phyloP scores from a whole-genome alignment of 1,139 yeast genomes.

The Taiozyma sp. region DNA sequence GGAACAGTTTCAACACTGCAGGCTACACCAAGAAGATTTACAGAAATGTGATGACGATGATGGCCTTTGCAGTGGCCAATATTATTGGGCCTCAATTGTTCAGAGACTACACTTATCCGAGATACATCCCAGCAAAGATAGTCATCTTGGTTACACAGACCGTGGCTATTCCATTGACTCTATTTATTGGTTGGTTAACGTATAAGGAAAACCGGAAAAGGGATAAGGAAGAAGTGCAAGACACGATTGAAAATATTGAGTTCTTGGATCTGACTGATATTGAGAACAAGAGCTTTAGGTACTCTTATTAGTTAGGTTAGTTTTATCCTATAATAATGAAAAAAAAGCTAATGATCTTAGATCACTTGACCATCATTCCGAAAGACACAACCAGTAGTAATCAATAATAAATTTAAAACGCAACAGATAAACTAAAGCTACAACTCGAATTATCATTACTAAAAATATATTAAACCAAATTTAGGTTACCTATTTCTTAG shows the following conservation, averaged over 20 bases:
- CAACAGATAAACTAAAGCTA: background rate
- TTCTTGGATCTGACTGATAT: conserved; percentile 46
- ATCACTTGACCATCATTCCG: too few species aligned
- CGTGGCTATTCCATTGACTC: conserved; percentile 19
- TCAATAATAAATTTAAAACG: too few species aligned
- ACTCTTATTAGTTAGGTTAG: conserved; percentile 14
- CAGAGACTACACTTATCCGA: conserved; percentile 34
- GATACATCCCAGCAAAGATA: conserved; percentile 44
- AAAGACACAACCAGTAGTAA: too few species aligned
- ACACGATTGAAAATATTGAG: conserved; percentile 33
- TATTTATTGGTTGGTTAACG: conserved; percentile 27
- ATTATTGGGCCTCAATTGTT: conserved; percentile 41
- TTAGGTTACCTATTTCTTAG: conserved; percentile 70
- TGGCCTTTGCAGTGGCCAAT: conserved; percentile 34
- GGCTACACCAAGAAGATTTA: conserved; percentile 37
- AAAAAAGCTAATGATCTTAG: too few species aligned
- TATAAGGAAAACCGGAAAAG: conserved; percentile 28
- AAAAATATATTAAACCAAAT: background rate
- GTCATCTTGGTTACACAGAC: conserved; percentile 40
- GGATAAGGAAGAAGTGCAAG: conserved; percentile 18
- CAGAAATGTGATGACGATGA: conserved; percentile 36
- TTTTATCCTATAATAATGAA: too few species aligned
- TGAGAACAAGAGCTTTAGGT: conserved; percentile 44
- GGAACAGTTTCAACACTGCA: conserved; percentile 32
- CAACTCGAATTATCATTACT: background rate